These are phyloP conservation scores for Centrapalus pauciflorus DNA, from an alignment of 129 eudicot genomes.

Conservation along the genomic window DNA sequence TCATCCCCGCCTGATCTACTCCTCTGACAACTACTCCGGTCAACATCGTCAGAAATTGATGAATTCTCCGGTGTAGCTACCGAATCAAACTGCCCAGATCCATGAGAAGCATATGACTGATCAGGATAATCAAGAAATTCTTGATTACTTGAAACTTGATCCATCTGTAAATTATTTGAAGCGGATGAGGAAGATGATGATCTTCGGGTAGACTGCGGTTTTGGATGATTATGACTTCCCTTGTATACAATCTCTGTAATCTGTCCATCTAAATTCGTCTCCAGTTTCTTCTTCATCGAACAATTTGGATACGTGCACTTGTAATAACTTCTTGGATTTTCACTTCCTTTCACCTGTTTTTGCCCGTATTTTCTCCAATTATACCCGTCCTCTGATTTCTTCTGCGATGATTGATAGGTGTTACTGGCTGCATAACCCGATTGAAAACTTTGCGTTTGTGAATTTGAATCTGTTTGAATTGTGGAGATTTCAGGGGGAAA, in stretches of 20 bases:
- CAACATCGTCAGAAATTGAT: conserved; percentile 60
- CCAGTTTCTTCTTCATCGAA: conserved; percentile 75
- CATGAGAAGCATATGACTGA: conserved; percentile 41
- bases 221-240: conserved; percentile 81
- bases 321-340: conserved; percentile 82
- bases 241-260: conserved; percentile 86
- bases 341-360: conserved; percentile 85
- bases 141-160: conserved; percentile 24
- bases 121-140: conserved; percentile 33
- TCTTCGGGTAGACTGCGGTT: conserved; percentile 69
- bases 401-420: conserved; percentile 28
- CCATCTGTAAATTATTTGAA: conserved; percentile 23
- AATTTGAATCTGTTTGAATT: conserved; percentile 36
- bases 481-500: conserved; percentile 50
- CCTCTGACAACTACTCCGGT: conserved; percentile 39
- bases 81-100: conserved; percentile 56
- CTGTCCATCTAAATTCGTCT: conserved; percentile 63
- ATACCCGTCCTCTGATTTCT: conserved; percentile 69
- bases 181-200: conserved; percentile 48
- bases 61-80: conserved; percentile 76
- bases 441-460: conserved; percentile 35
- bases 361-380: conserved; percentile 95
- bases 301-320: conserved; percentile 76
- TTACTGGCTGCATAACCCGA: conserved; percentile 20
- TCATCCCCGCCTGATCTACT: conserved; percentile 62